Evolutionary conservation across 768 basidiomycete genomes (phyloP), one percentile per base, ranked within the genome.

Genomic region (Podaxis carcinomalis): DNA sequence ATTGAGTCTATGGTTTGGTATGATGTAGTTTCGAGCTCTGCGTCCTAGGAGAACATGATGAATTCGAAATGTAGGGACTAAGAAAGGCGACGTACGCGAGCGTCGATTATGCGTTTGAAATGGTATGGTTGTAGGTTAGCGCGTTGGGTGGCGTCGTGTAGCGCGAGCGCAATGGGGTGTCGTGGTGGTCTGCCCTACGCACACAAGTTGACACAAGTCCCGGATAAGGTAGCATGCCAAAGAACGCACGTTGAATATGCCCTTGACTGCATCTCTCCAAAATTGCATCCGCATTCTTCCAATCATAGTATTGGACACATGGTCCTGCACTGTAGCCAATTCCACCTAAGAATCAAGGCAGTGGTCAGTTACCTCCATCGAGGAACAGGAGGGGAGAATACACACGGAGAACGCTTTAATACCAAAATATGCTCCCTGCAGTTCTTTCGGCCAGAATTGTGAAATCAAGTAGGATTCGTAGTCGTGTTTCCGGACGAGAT

Each of bases 211-310:
- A 62, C 56, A 53, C 51, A 63, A 70, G 51, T 59, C 47, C 47
- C n/a, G 2, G 23, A 23, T 23, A 23, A 23, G 23, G 23, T 23
- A 23, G 23, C 1, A 61, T 32, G 53, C 39, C 25, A 27, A 59
- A 19, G 28, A 36, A 71, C 80, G 70, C 67, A 89, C 92, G 68
- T 88, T 81, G 67, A 76, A 76, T 21, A 92, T 83, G 51, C 75
- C 80, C 67, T 86, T 89, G 27, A 93, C 68, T 11, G 89, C 86
- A 68, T 95, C 91, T 66, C 85, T 83, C 92, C 92, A 95, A 70
- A 93, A 94, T 69, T 93, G 87, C 77, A 92, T 83, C 64, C 90
- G 81, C 81, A 93, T 90, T 70, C 85, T 84, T n/a, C 91, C 92
- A 59, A 94, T 84, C 40, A 82, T 77, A 37, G 83, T 69, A 61